Base-by-base conservation (phyloP, 2,329 filamentous ascomycete species). In the Diaporthe caulivora region DNA sequence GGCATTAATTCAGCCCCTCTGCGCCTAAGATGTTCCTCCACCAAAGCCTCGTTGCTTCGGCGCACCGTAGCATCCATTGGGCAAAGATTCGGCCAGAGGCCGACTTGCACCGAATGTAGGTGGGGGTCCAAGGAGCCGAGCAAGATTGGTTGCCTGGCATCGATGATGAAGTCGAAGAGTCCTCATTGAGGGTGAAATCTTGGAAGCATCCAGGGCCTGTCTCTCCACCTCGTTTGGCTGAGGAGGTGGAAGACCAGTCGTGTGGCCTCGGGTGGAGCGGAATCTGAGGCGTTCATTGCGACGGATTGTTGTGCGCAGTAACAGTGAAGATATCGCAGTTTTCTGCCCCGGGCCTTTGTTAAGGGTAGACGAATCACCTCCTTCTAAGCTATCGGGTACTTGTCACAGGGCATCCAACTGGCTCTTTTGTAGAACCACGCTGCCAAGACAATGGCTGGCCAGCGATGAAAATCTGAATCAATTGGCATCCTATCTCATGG, bases 11-110 rank as follows among this genome's bases (percentile, higher is more conserved):
- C 21, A 31, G 13, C 4, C 4, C 31, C 34, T 58, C 5, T 7
- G 6, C 1, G 0, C 21, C 3, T 9, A 40, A 37, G 17, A 5
- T 21, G 2, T 17, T 2, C 21, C 5, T 9, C 2, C 31, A 24
- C 9, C 34, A 7, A 5, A 15, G 5, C 2, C 21, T n/a, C 54
- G 26, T 40, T 15, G 17, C 21, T 0, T 55, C 31, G 54, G 34
- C 3, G 2, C n/a, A 42, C 55, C 15, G 34, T 60, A 17, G 13
- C 34, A 17, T 26, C 2, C 6, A 60, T 60, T 4, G 37, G 34
- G 7, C 5, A 9, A 17, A 11, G 7, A n/a, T 42, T 11, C 37
- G 34, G 5, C 5, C 21, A 18, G 15, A 62, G 37, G 57, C 57
- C 57, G 34, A 62, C 18, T 24, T 18, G 2, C 24, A 3, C 18